Percentiles rank a stretch among this genome's conserved stretches.
Conservation (phyloP, 2,329 filamentous ascomycete genomes). For the Cadophora sp. region DNA sequence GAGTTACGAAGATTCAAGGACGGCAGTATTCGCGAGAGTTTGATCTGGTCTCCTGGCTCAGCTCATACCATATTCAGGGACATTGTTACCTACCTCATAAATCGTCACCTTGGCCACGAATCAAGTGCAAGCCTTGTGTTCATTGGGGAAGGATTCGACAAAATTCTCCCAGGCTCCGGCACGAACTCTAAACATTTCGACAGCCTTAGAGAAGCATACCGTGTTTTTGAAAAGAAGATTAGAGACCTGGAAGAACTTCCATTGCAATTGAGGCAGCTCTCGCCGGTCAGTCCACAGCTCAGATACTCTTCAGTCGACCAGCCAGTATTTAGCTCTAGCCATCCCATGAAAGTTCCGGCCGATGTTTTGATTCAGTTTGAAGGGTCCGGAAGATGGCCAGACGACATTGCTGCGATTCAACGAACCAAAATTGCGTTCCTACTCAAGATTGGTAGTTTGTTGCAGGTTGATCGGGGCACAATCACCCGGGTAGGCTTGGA, state of each 20-base stretch:
- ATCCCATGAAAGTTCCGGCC: conserved; percentile 61
- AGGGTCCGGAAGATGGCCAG: conserved; percentile 91
- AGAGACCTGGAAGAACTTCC: conserved; percentile 83
- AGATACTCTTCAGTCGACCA: conserved; percentile 72
- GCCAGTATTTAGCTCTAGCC: conserved; percentile 53
- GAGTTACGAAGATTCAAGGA: conserved; percentile 95
- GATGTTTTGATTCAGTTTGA: conserved; percentile 91
- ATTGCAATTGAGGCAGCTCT: conserved; percentile 82
- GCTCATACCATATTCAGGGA: conserved; percentile 75
- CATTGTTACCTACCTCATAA: conserved; percentile 75
- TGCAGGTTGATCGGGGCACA: conserved; percentile 67
- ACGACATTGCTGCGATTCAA: conserved; percentile 89
- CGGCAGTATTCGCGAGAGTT: conserved; percentile 89
- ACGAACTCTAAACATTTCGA: conserved; percentile 64
- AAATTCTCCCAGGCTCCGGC: conserved; percentile 48
- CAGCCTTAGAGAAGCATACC: conserved; percentile 72
- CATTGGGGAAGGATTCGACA: conserved; percentile 53
- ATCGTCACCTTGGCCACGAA: conserved; percentile 69
- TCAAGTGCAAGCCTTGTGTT: conserved; percentile 51
- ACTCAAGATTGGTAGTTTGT: conserved; percentile 67
- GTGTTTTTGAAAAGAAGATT: conserved; percentile 76
- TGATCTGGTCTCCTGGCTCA: conserved; percentile 79
- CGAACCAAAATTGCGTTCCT: conserved; percentile 92
- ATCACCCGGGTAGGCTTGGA: conserved; percentile 80
- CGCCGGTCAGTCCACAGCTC: conserved; percentile 73